Conservation (phyloP, 140 eudicot species). For the Erigeron philadelphicus region DNA sequence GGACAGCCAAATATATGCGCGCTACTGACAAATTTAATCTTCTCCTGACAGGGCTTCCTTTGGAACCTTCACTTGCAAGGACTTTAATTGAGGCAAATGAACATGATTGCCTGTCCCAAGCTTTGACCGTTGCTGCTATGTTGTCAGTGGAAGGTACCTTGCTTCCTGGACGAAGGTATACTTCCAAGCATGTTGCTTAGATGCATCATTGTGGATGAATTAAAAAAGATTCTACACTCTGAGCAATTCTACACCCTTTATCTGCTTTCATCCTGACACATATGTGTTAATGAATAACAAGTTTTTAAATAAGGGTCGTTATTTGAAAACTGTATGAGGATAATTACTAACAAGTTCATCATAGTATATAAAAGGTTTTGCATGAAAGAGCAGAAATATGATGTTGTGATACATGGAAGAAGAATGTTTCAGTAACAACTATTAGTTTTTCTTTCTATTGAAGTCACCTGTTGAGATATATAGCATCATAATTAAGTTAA, state of each 20-base stretch:
- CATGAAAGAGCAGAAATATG: slow-evolving; percentile 3
- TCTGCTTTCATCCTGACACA: background rate
- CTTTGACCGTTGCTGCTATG: slow-evolving; percentile 93
- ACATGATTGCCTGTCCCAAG: slow-evolving; percentile 72
- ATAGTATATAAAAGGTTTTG: background rate
- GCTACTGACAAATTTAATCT: slow-evolving; percentile 5
- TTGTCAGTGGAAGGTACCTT: slow-evolving; percentile 85
- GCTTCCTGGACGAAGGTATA: slow-evolving; percentile 73
- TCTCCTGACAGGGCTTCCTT: slow-evolving; percentile 69
- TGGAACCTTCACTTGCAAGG: slow-evolving; percentile 97
- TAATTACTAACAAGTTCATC: background rate
- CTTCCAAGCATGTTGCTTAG: slow-evolving; percentile 11
- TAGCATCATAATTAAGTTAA: slow-evolving; percentile 7
- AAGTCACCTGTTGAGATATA: slow-evolving; percentile 10
- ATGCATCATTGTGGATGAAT: slow-evolving; percentile 14
- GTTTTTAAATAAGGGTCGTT: background rate
- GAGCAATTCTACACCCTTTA: background rate
- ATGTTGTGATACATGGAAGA: background rate
- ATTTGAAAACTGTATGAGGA: background rate
- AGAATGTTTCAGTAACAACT: background rate
- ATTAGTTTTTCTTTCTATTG: background rate
- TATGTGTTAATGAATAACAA: background rate
- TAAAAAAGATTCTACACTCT: background rate
- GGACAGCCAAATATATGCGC: background rate
- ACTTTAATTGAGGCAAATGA: slow-evolving; percentile 89